Evolutionary conservation across 148 eudicot genomes (phyloP).

Genomic region (Cornus suecica): DNA sequence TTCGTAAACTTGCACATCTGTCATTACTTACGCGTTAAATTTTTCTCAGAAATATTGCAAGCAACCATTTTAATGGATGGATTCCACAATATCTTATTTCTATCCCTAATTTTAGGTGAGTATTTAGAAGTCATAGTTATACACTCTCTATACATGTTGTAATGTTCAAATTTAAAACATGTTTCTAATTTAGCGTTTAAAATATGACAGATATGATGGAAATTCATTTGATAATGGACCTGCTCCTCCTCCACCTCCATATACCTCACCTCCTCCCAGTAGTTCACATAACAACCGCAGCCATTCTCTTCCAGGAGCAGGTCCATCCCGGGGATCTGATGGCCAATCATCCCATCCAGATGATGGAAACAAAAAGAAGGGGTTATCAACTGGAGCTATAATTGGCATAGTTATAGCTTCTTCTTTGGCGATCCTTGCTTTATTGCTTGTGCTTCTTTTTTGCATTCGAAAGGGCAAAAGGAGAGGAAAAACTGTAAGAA

Average conservation of each 20-base stretch:
- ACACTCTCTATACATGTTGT: not conserved
- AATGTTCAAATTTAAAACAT: not conserved
- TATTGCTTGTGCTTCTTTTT: slow-evolving; percentile 50
- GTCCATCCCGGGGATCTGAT: slow-evolving; percentile 39
- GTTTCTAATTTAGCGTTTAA: slow-evolving; percentile 4
- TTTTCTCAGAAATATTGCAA: slow-evolving; percentile 77
- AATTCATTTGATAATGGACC: slow-evolving; percentile 87
- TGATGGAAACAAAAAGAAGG: slow-evolving; percentile 35
- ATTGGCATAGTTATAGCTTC: slow-evolving; percentile 68
- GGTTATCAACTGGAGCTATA: slow-evolving; percentile 56
- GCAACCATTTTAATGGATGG: slow-evolving; percentile 89
- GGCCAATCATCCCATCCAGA: slow-evolving; percentile 34
- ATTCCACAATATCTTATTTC: slow-evolving; percentile 73
- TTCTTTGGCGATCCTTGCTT: slow-evolving; percentile 42
- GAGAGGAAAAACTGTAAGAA: slow-evolving; percentile 39
- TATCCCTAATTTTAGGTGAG: slow-evolving; percentile 76
- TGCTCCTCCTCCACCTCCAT: slow-evolving; percentile 96
- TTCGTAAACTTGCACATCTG: not conserved
- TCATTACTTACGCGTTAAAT: slow-evolving; percentile 3
- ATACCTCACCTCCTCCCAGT: slow-evolving; percentile 85
- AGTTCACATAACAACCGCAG: slow-evolving; percentile 41
- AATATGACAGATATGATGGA: slow-evolving; percentile 58
- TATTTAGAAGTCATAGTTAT: slow-evolving; percentile 1
- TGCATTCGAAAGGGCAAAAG: slow-evolving; percentile 55
- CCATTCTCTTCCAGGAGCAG: slow-evolving; percentile 41